Evolutionary conservation across 1,284 basidiomycete species (phyloP), one percentile per base, ranked within the genome.

Genomic region (Sporisorium scitamineum): DNA sequence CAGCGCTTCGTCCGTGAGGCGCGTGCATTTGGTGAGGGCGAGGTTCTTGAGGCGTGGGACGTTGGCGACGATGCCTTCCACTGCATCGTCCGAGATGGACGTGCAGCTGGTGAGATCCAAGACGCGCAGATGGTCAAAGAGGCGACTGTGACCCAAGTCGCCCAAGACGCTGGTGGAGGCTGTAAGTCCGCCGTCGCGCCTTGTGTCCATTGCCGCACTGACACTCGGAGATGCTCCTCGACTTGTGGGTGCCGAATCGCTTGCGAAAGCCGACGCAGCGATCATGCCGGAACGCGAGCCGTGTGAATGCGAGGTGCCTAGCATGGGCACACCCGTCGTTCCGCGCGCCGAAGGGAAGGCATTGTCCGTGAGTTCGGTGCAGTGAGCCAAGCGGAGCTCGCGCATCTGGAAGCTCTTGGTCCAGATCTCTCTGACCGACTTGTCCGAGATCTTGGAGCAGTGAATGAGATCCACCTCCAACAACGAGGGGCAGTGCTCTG

Each of bases 381-480:
- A 95, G 59, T 92, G 90, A 9, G 92, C 92, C 44, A 99, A 88
- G 44, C 92, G 90, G 85, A 99, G 90, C 86, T 99, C 97, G 52
- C 97, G 92, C 88, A 99, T 92, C 80, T 94, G 90, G 20, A 87
- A 88, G 2, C 91, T 91, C 79, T 92, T 87, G 18, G 89, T 88
- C 92, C 96, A 97, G 22, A 99, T 89, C 76, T 94, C 91, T 58
- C 94, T 91, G 54, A 95, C 89, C 41, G 93, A 89, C 22, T 88
- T 85, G 83, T 97, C 92, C 13, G 93, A 92, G 81, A 98, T 89
- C 60, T 89, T 89, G 64, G 90, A 89, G 87, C 95, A 95, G 71
- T 91, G 89, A 80, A 94, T 92, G 73, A 99, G 90, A 86, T 99
- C 97, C 76, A 97, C 91, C 86, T 99, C 97, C 59, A 99, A 90